Base-by-base conservation (phyloP, 805 yeast genomes). In the Ogataea degrootiae region DNA sequence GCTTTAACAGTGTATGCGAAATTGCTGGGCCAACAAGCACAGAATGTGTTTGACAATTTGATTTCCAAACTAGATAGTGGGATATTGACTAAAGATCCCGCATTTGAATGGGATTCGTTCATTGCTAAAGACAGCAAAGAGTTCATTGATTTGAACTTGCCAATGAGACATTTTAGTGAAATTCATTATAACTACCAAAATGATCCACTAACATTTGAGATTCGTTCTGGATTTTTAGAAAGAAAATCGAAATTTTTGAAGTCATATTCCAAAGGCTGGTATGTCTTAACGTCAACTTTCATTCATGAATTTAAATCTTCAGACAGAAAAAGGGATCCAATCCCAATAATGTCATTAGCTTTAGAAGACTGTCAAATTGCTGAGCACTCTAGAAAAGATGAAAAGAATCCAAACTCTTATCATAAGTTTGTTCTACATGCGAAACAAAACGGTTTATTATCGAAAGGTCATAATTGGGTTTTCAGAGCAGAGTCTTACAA, bases 381-480 rank as follows among this genome's bases (percentile, higher is more conserved):
- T 22, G 96, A 88, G 56, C 96, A 87, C 68, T 82, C 92, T 12
- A 81, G 82, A 62, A 82, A 81, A 57, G 88, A 85, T 54, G 80
- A 83, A 26, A 72, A 68, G 44, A 64, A 73, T 36, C 71, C 76
- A 16, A 79, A 77, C 43, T 73, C 78, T 3, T 70, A 69, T 48
- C 82, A 82, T 63, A 90, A 90, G 68, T 94, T 92, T 67, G 87
- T 90, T 11, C 71, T 92, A 51, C 80, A 79, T 54, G 80, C 90
- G 16, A 87, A 85, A 59, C 82, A 83, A 53, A 80, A 82, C 51
- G 94, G 94, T 14, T 69, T 85, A 50, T 74, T 88, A 52, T 84
- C 82, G 52, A 76, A 88, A 59, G 87, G 89, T 39, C 97, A 91
- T 68, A 90, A 89, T 59, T 89, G 94, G 88, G 94, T 91, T n/a